Evolutionary conservation across 2,329 filamentous ascomycete genomes (phyloP), one percentile per base, ranked within the genome.

Genomic region (Trichophyton simii): DNA sequence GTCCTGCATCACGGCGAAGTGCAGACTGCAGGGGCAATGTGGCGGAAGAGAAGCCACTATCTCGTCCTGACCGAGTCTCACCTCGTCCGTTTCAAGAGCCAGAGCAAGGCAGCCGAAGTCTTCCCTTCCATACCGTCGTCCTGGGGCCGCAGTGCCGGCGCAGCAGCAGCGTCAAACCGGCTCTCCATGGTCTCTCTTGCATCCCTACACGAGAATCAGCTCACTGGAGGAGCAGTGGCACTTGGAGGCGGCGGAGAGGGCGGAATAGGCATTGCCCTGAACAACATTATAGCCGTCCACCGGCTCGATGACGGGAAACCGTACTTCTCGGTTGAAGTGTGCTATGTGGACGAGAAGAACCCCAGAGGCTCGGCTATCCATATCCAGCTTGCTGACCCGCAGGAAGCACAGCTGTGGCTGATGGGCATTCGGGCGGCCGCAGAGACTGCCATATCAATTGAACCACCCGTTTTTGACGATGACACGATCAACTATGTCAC

Each of bases 31-130:
- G 85, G 82, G 61, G 82, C 83, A 63, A 83, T 88, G 79, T 87
- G 88, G 73, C 78, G 85, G 70, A 87, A 87, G 74, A 87, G 87
- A 74, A 87, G 85, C 72, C 85, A 88, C 70, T 89, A 87, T 67
- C 75, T 89, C 60, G 86, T 88, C 13, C 75, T 89, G 65, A 89
- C 85, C 5, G 86, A 88, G 65, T 82, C 80, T 4, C 83, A 88
- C 70, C 73, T 89, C 61, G 74, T 88, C 60, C 80, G 86, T 11
- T 88, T 86, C 76, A 87, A 88, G 71, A 86, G 77, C 67, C 83
- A 87, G 66, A 74, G 77, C 52, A 86, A 86, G 70, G 86, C 86
- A 11, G 77, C 80, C 31, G 86, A 88, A 62, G 76, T 79, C 44
- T 88, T 88, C 66, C 78, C 80, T 54, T 76, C 73, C 3, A 80